Evolutionary conservation across 2,329 filamentous ascomycete species (phyloP), one percentile per base, ranked within the genome.

Genomic region (Microascus cirrosus): DNA sequence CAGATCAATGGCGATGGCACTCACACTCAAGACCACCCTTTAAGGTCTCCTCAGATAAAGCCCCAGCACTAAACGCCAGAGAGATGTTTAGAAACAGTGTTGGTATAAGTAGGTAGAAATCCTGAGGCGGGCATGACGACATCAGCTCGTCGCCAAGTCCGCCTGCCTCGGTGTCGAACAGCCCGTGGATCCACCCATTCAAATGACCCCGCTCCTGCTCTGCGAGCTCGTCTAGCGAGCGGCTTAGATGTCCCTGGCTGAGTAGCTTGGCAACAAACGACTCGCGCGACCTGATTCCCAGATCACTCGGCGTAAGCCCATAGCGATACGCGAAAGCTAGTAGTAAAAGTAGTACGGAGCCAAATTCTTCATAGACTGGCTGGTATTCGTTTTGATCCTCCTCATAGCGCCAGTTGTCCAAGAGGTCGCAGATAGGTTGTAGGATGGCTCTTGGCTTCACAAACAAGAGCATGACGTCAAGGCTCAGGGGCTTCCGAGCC

Each of bases 371-470:
- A 64, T 94, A 94, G 0, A 91, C 84, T 0, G 89, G 89, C 67
- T 93, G 89, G 64, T 90, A 90, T 66, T 94, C 90, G 57, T 83
- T 85, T 70, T 92, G 88, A 63, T 93, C 89, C 61, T 91, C 88
- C 45, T 93, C 89, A 64, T 92, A 90, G 12, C 80, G 77, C 89
- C 89, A 94, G 61, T 82, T 83, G 63, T 94, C 89, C 13, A 95
- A 75, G 12, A 93, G 74, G 24, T 85, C 82, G 67, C 87, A 92
- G 1, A 94, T 71, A 1, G 89, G 89, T 54, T 84, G 82, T 2
- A 94, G 71, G 12, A 94, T 80, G n/a, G 80, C 80, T 0, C 80
- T 75, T 0, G 87, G 79, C 60, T 84, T 88, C 60, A 87, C 83
- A 65, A 92, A 93, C 2, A 93, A 78, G 39, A 93, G 74, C 59